A percentile compares a stretch with the other conserved stretches of the same genome.
These are phyloP conservation scores for Litchi chinensis DNA, from an alignment of 345 rosid genomes.

Conservation along the genomic window DNA sequence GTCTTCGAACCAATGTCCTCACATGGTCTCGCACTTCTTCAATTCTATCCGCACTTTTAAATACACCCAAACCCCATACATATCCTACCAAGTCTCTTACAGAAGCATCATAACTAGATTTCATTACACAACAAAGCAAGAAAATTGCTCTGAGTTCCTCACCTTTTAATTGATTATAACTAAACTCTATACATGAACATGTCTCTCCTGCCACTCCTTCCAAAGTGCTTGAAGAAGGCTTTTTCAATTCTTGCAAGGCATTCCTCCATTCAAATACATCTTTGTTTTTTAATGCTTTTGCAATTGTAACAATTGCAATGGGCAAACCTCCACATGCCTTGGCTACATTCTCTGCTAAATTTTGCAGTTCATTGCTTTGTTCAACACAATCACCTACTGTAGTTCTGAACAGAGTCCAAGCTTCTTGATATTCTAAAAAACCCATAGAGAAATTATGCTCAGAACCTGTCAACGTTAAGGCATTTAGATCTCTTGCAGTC, in stretches of 20 bases:
- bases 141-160: conserved; percentile 35
- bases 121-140: conserved; percentile 26
- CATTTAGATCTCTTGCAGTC: conserved; percentile 26
- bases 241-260: conserved; percentile 9
- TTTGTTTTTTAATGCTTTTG: conserved; percentile 21
- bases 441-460: conserved; percentile 1
- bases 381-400: conserved; percentile 8
- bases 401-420: conserved; percentile 30
- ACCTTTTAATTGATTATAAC: conserved; percentile 23
- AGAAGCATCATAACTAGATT: background rate
- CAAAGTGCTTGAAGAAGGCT: background rate
- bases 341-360: conserved; percentile 17
- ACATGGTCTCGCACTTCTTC: background rate
- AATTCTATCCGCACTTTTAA: background rate
- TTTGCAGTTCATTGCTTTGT: background rate
- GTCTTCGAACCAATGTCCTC: background rate
- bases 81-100: conserved; percentile 24
- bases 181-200: conserved; percentile 16
- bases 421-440: conserved; percentile 18
- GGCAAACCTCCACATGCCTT: conserved; percentile 41
- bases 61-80: conserved; percentile 31
- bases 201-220: background rate
- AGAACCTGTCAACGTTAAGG: conserved; percentile 18
- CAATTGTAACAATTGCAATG: conserved; percentile 22
- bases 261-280: conserved; percentile 20